phyloP scores from a whole-genome alignment of 2,329 filamentous ascomycete genomes.

The Graphilbum ipis-grandicollis region DNA sequence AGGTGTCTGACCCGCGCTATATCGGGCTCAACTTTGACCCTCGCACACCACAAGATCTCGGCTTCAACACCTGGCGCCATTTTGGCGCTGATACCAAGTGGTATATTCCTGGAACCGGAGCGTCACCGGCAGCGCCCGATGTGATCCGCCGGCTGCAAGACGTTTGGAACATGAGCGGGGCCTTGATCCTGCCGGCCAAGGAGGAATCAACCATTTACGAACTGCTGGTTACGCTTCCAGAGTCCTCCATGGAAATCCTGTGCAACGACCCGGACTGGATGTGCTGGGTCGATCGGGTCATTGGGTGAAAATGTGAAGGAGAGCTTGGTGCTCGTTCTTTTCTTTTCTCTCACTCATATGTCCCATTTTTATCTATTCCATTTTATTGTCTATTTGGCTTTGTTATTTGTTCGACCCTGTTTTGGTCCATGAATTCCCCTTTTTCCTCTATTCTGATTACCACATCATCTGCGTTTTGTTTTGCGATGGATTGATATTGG shows the following conservation, averaged over 20 bases:
- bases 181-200: constrained; percentile 16
- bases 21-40: constrained; percentile 23
- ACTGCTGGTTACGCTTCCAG: constrained; percentile 16
- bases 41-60: constrained; percentile 19
- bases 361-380: neutral
- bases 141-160: constrained; percentile 15
- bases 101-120: constrained; percentile 12
- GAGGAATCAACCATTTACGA: constrained; percentile 11
- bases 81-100: constrained; percentile 25
- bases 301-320: no score
- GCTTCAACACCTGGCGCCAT: constrained; percentile 27
- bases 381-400: neutral
- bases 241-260: constrained; percentile 14
- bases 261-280: constrained; percentile 12
- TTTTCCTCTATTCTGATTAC: no score
- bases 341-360: neutral
- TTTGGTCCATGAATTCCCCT: no score
- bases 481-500: no score
- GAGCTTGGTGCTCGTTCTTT: no score
- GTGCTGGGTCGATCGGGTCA: constrained; percentile 13
- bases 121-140: constrained; percentile 9
- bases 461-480: no score
- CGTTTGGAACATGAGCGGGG: constrained; percentile 14
- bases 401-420: no score
- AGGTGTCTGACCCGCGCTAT: constrained; percentile 20